Evolutionary conservation across 345 rosid species (phyloP).

Genomic region (Euphorbia lathyris): DNA sequence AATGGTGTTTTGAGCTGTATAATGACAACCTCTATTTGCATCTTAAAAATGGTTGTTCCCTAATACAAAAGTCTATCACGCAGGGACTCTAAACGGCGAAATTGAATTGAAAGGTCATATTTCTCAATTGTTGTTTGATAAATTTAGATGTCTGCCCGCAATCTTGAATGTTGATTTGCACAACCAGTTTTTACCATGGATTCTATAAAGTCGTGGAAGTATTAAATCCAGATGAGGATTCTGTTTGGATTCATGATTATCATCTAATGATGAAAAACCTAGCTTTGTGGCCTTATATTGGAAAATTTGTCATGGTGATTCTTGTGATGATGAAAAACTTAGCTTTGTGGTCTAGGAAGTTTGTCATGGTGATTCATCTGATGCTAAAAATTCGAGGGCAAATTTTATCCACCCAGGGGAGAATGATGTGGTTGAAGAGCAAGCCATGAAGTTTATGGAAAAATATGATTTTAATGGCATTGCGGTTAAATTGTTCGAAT

Average conservation of each 20-base stretch:
- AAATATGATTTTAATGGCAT: no score
- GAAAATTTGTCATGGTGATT: no score
- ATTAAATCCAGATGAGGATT: conserved; percentile 61
- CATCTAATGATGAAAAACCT: conserved; percentile 79
- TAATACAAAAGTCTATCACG: conserved; percentile 51
- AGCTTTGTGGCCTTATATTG: no score
- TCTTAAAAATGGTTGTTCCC: conserved; percentile 62
- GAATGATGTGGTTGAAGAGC: no score
- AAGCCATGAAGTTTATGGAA: no score
- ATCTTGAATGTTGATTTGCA: conserved; percentile 54
- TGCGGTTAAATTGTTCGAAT: no score
- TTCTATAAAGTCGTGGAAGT: conserved; percentile 66
- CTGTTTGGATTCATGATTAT: conserved; percentile 82
- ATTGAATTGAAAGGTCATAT: conserved; percentile 53
- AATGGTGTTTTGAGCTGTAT: conserved; percentile 62
- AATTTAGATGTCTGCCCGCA: conserved; percentile 60
- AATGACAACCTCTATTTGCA: conserved; percentile 48
- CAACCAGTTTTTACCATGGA: conserved; percentile 64
- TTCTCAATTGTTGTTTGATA: conserved; percentile 44
- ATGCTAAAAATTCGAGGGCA: no score
- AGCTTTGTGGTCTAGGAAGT: no score
- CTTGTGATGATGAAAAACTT: no score
- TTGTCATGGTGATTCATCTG: no score
- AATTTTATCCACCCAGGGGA: no score
- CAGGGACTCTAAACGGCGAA: conserved; percentile 58